These are phyloP conservation scores for Paspalum notatum DNA, from an alignment of 176 grass and related monocot species.

Conservation along the genomic window DNA sequence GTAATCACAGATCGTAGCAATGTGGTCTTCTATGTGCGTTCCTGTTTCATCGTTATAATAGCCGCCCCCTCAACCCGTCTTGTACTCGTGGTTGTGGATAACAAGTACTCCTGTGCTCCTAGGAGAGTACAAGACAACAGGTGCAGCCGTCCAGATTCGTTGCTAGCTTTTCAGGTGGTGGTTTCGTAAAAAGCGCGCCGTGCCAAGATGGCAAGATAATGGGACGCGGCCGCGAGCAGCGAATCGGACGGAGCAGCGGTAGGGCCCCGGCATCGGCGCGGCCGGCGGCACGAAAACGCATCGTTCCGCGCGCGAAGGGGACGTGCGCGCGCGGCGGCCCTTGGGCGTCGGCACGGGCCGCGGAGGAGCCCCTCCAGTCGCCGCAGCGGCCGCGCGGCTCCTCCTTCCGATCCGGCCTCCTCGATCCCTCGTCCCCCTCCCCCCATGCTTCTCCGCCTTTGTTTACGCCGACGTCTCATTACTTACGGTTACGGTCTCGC, in stretches of 20 bases:
- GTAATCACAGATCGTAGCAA: not conserved
- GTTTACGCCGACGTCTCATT: not conserved
- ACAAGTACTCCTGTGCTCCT: not conserved
- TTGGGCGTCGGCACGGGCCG: conserved; percentile 42
- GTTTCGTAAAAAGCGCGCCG: not conserved
- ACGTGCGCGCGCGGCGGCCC: conserved; percentile 35
- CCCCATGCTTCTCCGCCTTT: not conserved
- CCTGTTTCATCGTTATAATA: no score
- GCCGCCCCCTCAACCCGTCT: no score
- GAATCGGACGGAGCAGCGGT: not conserved
- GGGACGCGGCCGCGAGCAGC: conserved; percentile 20
- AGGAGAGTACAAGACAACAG: not conserved
- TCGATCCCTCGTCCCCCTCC: not conserved
- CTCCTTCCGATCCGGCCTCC: not conserved
- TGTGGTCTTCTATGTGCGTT: no score
- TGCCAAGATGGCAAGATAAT: not conserved
- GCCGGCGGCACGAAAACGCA: not conserved
- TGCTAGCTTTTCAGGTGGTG: not conserved
- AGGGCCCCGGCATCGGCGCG: not conserved
- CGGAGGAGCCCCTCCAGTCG: conserved; percentile 36
- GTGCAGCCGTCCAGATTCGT: conserved; percentile 5
- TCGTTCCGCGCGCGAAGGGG: not conserved
- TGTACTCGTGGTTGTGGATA: no score
- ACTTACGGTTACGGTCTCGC: not conserved
- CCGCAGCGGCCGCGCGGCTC: conserved; percentile 15